phyloP scores from a whole-genome alignment of 108 stramenopile genomes.

The Mediolabrus comicus region DNA sequence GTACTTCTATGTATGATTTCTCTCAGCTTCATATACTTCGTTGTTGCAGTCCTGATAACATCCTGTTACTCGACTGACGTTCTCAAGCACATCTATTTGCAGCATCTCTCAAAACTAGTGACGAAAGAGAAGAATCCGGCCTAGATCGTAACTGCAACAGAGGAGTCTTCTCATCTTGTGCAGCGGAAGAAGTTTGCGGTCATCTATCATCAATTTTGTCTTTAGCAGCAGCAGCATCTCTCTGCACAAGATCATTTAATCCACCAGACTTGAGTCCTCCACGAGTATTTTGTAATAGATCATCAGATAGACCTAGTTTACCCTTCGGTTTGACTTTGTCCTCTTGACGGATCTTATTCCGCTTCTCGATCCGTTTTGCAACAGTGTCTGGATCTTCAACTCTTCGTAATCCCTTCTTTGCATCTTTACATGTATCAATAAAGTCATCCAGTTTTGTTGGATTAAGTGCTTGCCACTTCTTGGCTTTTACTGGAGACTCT shows the following conservation, averaged over 20 bases:
- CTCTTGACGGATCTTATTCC: neutral
- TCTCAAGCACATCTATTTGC: too few species aligned
- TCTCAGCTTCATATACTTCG: too few species aligned
- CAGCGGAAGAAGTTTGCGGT: neutral
- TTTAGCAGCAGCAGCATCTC: neutral
- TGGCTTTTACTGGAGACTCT: neutral
- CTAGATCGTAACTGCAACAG: neutral
- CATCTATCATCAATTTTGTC: neutral
- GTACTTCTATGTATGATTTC: too few species aligned
- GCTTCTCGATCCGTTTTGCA: neutral
- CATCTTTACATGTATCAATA: neutral
- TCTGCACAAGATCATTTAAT: neutral
- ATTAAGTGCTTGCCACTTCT: neutral
- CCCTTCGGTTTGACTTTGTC: neutral
- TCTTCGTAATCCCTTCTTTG: neutral
- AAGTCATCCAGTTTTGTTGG: neutral
- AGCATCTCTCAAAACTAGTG: too few species aligned
- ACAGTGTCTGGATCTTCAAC: constrained; percentile 4
- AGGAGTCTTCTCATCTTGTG: neutral
- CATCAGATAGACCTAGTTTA: neutral
- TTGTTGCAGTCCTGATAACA: too few species aligned
- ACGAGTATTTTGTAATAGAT: neutral
- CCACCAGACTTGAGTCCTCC: neutral
- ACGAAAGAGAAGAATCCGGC: neutral
- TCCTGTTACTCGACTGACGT: neutral